Conservation (phyloP, 495 filamentous ascomycete species). For the Pyrenula massariospora region DNA sequence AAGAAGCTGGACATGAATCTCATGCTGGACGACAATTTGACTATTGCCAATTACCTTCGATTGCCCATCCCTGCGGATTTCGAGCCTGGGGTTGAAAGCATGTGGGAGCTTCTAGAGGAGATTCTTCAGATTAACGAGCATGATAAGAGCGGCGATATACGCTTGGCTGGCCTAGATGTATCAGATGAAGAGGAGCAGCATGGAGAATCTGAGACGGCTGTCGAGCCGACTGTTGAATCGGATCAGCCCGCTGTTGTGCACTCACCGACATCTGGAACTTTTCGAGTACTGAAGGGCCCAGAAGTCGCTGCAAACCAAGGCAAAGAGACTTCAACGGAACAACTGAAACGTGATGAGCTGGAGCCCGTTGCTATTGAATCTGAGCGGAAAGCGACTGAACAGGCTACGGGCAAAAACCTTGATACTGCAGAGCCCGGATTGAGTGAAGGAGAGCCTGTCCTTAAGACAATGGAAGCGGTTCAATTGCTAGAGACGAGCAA, state of each 20-base stretch:
- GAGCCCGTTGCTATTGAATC: too few relatives aligned
- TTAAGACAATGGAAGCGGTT: too few relatives aligned
- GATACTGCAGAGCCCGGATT: too few relatives aligned
- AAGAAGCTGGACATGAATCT: not conserved
- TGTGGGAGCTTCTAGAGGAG: not conserved
- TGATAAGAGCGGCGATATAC: not conserved
- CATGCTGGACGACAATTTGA: not conserved
- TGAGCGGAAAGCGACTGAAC: too few relatives aligned
- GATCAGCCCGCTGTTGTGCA: conserved; percentile 31
- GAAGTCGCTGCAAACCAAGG: not conserved
- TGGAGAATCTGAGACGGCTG: conserved; percentile 2
- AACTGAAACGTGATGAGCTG: too few relatives aligned
- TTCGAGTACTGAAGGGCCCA: conserved; percentile 10
- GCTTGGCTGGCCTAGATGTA: not conserved
- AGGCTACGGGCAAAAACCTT: too few relatives aligned
- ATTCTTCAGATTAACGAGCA: not conserved
- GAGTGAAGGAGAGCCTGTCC: too few relatives aligned
- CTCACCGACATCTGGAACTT: conserved; percentile 37
- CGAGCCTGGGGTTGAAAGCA: not conserved
- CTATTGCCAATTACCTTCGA: not conserved
- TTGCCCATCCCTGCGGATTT: not conserved
- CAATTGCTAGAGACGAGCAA: too few relatives aligned
- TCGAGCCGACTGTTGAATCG: conserved; percentile 16
- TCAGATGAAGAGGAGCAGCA: not conserved
- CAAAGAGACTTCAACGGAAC: not conserved